Base-by-base conservation (phyloP, 2,329 filamentous ascomycete genomes). In the Claviceps sp. region DNA sequence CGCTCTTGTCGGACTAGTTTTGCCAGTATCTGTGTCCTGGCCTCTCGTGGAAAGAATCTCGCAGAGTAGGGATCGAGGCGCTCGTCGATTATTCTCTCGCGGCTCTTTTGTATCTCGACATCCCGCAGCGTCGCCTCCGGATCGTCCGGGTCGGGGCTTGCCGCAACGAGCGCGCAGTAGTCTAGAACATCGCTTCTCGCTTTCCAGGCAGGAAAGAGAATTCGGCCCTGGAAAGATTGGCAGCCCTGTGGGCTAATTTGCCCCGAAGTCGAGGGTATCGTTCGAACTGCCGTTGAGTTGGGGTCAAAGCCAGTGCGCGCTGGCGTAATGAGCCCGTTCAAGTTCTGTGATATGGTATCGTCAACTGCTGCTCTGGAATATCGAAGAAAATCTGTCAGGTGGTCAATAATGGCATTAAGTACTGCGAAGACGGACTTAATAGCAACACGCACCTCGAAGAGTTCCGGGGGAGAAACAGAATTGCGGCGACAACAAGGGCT, bases 121-220 rank as follows among this genome's bases (percentile, higher is more conserved):
- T 89, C 77, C 51, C 87, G 74, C 18, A 86, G 61, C 0, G 86
- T 71, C 26, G 81, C 75, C 52, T 91, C 87, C 1, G 90, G 90
- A 60, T 96, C 90, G 54, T 91, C 79, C 0, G 89, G 89, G 61
- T 97, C 89, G 0, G 89, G 86, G 54, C 83, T 87, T 11, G 88
- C 89, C 3, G 91, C 91, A 0, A 98, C 89, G 38, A 84, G 77
- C 2, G 87, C 83, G 69, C 93, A 98, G 67, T 96, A 98, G 59
- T 82, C 86, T 51, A 97, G 72, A 1, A 96, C 85, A 62, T 94
- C 84, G 16, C 84, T 84, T 40, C 93, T 79, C 4, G 79, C 76
- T 60, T 91, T 83, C 93, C 93, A 98, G 26, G 86, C 85, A 0
- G 89, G 88, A 60, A 96, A 95, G 2, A 98, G 70, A 1, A 94